Evolutionary conservation across 768 basidiomycete species (phyloP).

Genomic region (Nevesoporus exiguus): DNA sequence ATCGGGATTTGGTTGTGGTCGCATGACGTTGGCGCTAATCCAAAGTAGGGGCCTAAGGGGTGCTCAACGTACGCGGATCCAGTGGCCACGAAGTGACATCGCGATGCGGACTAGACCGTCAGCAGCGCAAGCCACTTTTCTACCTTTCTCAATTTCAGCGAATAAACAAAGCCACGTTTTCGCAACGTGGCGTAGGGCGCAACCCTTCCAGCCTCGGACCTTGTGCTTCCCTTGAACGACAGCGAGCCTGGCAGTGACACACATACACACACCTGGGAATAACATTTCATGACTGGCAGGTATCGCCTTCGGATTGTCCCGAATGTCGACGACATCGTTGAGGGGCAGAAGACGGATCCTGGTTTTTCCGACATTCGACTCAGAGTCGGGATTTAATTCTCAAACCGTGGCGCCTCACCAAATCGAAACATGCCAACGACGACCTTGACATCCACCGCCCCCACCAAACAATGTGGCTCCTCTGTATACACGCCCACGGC

Average conservation of each 20-base stretch:
- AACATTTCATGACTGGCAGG: background rate
- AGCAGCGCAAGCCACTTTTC: background rate
- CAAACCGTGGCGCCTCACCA: background rate
- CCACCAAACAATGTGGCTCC: background rate
- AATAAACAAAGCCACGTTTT: constrained; percentile 4
- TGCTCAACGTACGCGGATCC: background rate
- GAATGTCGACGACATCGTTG: background rate
- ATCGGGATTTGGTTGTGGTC: background rate
- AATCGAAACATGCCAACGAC: background rate
- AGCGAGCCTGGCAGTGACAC: background rate
- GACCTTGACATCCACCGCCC: background rate
- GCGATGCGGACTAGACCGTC: background rate
- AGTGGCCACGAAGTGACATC: background rate
- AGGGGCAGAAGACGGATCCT: background rate
- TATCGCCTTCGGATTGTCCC: constrained; percentile 1
- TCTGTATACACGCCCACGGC: background rate
- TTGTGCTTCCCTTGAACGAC: background rate
- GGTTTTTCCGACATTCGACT: background rate
- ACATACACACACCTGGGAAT: background rate
- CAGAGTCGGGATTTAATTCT: background rate
- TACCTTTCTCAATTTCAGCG: background rate
- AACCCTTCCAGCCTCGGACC: background rate
- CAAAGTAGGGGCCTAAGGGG: background rate
- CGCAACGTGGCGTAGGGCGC: constrained; percentile 3
- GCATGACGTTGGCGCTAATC: too few relatives aligned